phyloP scores from a whole-genome alignment of 305 asterid genomes.

The Fraxinus latifolia region DNA sequence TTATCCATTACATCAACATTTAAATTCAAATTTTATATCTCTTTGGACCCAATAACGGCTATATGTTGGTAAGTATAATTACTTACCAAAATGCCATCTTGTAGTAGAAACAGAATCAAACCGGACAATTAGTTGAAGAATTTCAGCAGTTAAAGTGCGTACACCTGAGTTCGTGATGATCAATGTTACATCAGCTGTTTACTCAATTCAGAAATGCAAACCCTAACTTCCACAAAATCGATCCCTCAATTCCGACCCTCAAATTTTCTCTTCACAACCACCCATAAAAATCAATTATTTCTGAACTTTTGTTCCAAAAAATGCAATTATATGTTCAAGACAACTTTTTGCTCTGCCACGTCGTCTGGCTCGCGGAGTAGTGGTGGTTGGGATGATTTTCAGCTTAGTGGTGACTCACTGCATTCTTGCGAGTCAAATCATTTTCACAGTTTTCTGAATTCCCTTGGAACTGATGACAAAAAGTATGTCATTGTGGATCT shows the following conservation, averaged over 20 bases:
- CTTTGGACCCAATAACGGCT: too few relatives aligned
- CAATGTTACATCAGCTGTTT: not conserved
- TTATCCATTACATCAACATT: too few relatives aligned
- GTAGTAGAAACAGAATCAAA: too few relatives aligned
- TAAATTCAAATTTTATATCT: too few relatives aligned
- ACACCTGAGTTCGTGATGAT: not conserved
- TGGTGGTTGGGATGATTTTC: conserved; percentile 77
- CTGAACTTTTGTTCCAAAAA: conserved; percentile 31
- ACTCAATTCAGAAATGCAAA: conserved; percentile 18
- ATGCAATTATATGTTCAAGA: conserved; percentile 19
- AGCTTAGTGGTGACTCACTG: conserved; percentile 34
- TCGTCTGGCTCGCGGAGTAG: conserved; percentile 43
- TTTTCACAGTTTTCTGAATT: conserved; percentile 44
- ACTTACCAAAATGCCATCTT: too few relatives aligned
- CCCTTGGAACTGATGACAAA: conserved; percentile 61
- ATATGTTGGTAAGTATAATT: too few relatives aligned
- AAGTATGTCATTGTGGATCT: conserved; percentile 66
- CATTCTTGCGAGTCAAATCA: conserved; percentile 55
- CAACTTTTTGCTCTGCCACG: conserved; percentile 34
- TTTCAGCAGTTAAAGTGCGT: not conserved
- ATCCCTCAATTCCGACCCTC: conserved; percentile 24
- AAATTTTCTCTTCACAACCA: conserved; percentile 21
- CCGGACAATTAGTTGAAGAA: too few relatives aligned
- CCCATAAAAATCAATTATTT: conserved; percentile 26
- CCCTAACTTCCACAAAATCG: conserved; percentile 45